Base-by-base conservation (phyloP, 2,329 filamentous ascomycete genomes). In the Emericellopsis atlantica region DNA sequence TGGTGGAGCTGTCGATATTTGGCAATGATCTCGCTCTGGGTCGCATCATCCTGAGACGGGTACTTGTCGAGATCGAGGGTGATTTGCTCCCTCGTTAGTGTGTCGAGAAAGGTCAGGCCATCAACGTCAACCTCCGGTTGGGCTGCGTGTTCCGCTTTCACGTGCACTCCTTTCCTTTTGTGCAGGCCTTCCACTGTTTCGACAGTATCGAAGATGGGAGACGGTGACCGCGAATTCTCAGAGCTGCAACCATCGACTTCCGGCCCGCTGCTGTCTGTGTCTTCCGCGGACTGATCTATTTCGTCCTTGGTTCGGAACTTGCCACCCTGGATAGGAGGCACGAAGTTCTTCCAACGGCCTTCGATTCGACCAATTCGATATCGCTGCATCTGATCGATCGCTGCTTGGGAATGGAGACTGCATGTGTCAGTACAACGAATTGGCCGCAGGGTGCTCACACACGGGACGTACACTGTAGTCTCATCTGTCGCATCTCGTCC, bases 311-410 rank as follows among this genome's bases (percentile, higher is more conserved):
- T 61, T 48, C 81, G 74, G 59, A 89, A 94, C 44, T 72, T 70
- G 34, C 90, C 90, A 43, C 88, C 89, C 60, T 96, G 90, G 40
- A 96, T 90, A 1, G 92, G 90, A 5, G 92, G 89, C 6, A 84
- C 54, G 55, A 95, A 94, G 59, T 95, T 95, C 46, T 67, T 66
- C 92, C 92, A 98, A 45, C 66, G 68, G 24, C 86, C 85, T 54
- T 92, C 74, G 43, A 94, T 76, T 47, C 72, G 74, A 36, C 92
- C 92, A 52, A 96, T 87, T 47, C 85, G 79, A 57, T 89, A 96
- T 47, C 74, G 76, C 44, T 29, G 26, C 44, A 46, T 43, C 16
- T 26, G 38, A 23, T 32, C 41, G 34, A 26, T 95, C 14, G 92
- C 81, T 54, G 89, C 83, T 34, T 66, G 51, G 1, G 90, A 95